phyloP scores from a whole-genome alignment of 2,329 filamentous ascomycete genomes.

The Coniella vitis region DNA sequence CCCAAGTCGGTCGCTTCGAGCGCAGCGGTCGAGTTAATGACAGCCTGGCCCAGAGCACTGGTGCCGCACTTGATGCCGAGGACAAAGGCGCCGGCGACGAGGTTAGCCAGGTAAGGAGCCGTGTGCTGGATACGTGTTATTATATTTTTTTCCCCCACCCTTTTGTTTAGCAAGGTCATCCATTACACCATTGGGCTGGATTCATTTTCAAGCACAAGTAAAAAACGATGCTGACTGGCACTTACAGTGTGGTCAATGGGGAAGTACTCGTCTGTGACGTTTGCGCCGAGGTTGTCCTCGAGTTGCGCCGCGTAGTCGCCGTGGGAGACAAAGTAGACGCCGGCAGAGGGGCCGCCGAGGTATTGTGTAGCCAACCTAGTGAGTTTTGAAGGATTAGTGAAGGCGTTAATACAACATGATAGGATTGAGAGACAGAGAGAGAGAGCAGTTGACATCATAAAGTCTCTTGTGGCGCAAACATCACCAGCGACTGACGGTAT shows the following conservation, averaged over 20 bases:
- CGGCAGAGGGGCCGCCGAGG: conserved; percentile 28
- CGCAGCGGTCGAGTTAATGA: conserved; percentile 27
- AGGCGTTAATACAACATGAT: too few species aligned
- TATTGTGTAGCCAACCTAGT: conserved; percentile 29
- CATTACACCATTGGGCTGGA: too few species aligned
- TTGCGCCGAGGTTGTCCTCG: conserved; percentile 42
- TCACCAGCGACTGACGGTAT: too few species aligned
- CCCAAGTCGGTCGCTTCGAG: conserved; percentile 25
- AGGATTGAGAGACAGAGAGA: too few species aligned
- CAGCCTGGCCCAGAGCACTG: conserved; percentile 31
- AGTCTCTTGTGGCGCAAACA: too few species aligned
- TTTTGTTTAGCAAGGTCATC: too few species aligned
- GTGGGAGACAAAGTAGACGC: conserved; percentile 53
- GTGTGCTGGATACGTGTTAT: not conserved
- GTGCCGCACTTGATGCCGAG: conserved; percentile 45
- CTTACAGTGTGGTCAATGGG: conserved; percentile 51
- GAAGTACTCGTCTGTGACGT: conserved; percentile 45
- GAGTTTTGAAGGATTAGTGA: conserved; percentile 12
- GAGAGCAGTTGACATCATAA: too few species aligned
- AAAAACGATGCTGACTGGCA: too few species aligned
- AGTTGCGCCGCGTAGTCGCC: conserved; percentile 49
- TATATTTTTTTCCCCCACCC: too few species aligned
- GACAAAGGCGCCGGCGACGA: conserved; percentile 51
- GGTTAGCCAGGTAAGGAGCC: conserved; percentile 31
- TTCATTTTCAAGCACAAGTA: too few species aligned